phyloP scores from a whole-genome alignment of 2,329 filamentous ascomycete genomes.

The Salinomyces thailandicus region DNA sequence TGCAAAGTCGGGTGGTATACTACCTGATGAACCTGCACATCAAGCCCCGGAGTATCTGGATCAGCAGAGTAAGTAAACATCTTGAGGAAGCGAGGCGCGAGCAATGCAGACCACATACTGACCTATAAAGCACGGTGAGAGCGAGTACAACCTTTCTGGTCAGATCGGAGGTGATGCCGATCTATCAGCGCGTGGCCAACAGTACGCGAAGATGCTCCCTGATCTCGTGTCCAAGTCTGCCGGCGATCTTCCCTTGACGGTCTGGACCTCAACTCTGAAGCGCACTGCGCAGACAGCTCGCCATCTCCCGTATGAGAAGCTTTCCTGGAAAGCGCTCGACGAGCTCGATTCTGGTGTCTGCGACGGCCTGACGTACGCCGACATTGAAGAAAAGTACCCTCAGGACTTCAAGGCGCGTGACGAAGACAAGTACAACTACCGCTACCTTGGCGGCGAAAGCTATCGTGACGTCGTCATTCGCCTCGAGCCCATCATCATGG shows the following conservation, averaged over 20 bases:
- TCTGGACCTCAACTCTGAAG: conserved; percentile 66
- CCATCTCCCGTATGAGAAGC: conserved; percentile 82
- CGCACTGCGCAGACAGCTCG: conserved; percentile 88
- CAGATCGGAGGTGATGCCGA: conserved; percentile 88
- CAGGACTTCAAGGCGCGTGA: conserved; percentile 93
- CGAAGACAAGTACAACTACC: conserved; percentile 99
- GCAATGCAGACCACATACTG: background rate
- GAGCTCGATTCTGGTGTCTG: conserved; percentile 95
- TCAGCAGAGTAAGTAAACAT: conserved; percentile 52
- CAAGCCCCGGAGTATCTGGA: conserved; percentile 89
- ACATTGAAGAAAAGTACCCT: conserved; percentile 83
- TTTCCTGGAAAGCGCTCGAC: conserved; percentile 97
- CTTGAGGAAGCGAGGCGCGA: background rate
- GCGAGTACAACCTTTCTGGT: conserved; percentile 78
- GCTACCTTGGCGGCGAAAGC: conserved; percentile 90
- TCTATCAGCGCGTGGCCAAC: conserved; percentile 74
- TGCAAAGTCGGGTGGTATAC: conserved; percentile 93
- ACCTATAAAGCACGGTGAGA: conserved; percentile 70
- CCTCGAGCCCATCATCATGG: conserved; percentile 98
- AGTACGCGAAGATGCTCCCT: conserved; percentile 77
- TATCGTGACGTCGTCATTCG: conserved; percentile 96
- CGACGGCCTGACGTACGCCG: conserved; percentile 89
- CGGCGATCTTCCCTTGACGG: conserved; percentile 60
- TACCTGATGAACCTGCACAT: conserved; percentile 99
- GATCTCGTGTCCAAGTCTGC: conserved; percentile 77